Base-by-base conservation (phyloP, 192 early-diverging fungal genomes). In the Umbelopsis sp. region DNA sequence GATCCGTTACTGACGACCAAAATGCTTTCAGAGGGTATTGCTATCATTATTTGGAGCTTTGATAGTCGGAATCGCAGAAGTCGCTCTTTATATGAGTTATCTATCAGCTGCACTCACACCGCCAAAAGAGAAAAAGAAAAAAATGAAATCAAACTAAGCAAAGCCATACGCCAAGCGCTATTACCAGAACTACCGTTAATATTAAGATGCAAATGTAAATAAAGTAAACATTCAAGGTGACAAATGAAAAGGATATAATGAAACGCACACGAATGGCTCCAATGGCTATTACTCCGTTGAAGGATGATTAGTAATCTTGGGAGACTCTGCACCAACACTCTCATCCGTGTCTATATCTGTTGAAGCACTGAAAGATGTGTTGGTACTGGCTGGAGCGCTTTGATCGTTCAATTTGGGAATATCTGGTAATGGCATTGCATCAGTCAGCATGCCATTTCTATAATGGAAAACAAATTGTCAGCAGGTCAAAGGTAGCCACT, bases 331-430 rank as follows among this genome's bases (percentile, higher is more conserved):
- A 4, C 33, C 55, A n/a, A 61, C 30, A 4, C 30, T 61, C 30
- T 61, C 55, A 15, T 61, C 55, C 33, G 55, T 61, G 18, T 61
- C 55, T 61, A 61, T 61, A n/a, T 61, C 55, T 8, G 55, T 61
- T 1, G 55, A 61, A 18, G 30, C 16, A 30, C 55, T 61, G 23
- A 61, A 15, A 15, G 55, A 61, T 3, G 55, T 61, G 30, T 35
- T 61, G 11, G 55, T 61, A 18, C 55, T 61, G 27, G 27, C 55
- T 16, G 25, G 23, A 16, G 55, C 18, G 13, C 55, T 61, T 0
- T 35, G 21, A 16, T 16, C 15, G 18, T n/a, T 25, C 33, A 18
- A 30, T n/a, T 61, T 61, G 11, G 55, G 15, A n/a, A 30, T 25
- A 10, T 61, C 55, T 12, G 53, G 53, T 23, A 21, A 23, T 51